A percentile compares a stretch with the other conserved stretches of the same genome.
These are phyloP conservation scores for Yueomyces sp. DNA, from an alignment of 805 yeast genomes.

Conservation along the genomic window DNA sequence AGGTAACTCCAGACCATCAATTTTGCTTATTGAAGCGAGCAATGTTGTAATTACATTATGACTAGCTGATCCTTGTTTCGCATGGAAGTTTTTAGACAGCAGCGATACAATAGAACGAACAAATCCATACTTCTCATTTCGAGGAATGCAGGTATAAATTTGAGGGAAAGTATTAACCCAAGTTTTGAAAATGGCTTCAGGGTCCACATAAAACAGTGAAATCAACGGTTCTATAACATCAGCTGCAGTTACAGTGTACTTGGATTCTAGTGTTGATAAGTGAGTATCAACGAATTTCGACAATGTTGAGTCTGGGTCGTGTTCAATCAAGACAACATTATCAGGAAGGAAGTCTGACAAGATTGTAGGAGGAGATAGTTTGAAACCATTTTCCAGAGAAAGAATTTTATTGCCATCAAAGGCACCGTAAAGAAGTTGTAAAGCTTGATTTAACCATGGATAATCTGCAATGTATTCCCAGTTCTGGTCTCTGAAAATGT, in stretches of 20 bases:
- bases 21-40: slow-evolving; percentile 67
- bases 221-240: slow-evolving; percentile 59
- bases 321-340: slow-evolving; percentile 4
- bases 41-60: slow-evolving; percentile 81
- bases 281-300: slow-evolving; percentile 24
- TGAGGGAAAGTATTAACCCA: slow-evolving; percentile 81
- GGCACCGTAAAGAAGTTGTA: slow-evolving; percentile 73
- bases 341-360: slow-evolving; percentile 8
- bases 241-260: slow-evolving; percentile 34
- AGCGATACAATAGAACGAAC: slow-evolving; percentile 68
- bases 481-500: slow-evolving; percentile 86
- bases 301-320: slow-evolving; percentile 8
- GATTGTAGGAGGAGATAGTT: slow-evolving; percentile 31
- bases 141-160: slow-evolving; percentile 59
- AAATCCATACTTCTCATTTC: slow-evolving; percentile 72
- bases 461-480: slow-evolving; percentile 94
- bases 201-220: slow-evolving; percentile 71
- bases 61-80: slow-evolving; percentile 73
- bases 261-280: slow-evolving; percentile 10
- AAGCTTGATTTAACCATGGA: slow-evolving; percentile 90
- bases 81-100: slow-evolving; percentile 81
- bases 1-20: slow-evolving; percentile 68
- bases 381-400: slow-evolving; percentile 35
- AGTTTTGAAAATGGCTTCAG: slow-evolving; percentile 63
- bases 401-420: slow-evolving; percentile 41